A percentile compares a stretch with the other conserved stretches of the same genome.
These are phyloP conservation scores for Chaetomium fimeti DNA, from an alignment of 495 filamentous ascomycete genomes.

Conservation along the genomic window DNA sequence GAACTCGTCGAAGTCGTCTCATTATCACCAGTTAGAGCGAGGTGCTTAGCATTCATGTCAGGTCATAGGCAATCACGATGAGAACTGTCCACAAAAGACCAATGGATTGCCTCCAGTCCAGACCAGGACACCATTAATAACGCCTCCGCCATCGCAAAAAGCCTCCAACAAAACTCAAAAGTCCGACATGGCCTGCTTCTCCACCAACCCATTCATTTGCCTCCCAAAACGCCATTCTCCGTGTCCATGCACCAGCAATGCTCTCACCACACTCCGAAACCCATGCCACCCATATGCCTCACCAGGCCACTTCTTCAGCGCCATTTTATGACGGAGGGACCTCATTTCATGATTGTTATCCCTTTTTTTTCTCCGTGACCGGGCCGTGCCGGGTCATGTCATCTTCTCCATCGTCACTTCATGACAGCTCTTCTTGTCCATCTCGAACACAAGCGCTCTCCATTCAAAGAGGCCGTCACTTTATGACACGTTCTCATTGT, in stretches of 20 bases:
- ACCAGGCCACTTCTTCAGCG: not conserved
- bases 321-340: conserved; percentile 11
- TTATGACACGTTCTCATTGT: conserved; percentile 14
- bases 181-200: not conserved
- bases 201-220: not conserved
- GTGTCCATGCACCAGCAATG: not conserved
- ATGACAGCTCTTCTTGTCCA: not conserved
- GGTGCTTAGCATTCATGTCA: not conserved
- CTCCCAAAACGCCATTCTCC: not conserved
- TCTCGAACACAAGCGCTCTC: not conserved
- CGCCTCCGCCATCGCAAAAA: not conserved
- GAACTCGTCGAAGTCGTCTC: not conserved
- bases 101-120: not conserved
- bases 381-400: not conserved
- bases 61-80: not conserved
- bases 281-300: not conserved
- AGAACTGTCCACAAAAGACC: not conserved
- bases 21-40: not conserved
- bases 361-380: not conserved
- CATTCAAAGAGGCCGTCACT: not conserved
- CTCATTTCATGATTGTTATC: conserved; percentile 5
- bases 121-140: not conserved
- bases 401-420: not conserved
- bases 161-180: not conserved
- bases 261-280: not conserved